Evolutionary conservation across 495 filamentous ascomycete species (phyloP).

Genomic region (Penicillium bovifimosum): DNA sequence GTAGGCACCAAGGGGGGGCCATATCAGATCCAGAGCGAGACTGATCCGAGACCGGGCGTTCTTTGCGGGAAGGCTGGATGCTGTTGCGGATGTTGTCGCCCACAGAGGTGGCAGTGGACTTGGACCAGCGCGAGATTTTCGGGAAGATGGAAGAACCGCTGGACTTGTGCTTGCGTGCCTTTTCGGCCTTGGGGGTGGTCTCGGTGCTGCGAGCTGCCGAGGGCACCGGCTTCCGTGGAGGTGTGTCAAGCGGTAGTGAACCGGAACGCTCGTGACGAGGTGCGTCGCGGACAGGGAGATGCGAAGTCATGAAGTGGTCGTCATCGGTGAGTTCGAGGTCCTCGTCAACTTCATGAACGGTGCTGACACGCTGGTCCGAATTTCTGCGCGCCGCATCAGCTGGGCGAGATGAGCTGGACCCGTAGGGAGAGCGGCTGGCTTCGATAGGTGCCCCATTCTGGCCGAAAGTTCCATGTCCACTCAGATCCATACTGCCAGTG

Average conservation of each 20-base stretch:
- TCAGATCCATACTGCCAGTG: conserved; percentile 32
- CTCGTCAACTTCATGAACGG: conserved; percentile 75
- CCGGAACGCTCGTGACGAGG: conserved; percentile 48
- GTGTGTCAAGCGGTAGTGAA: conserved; percentile 64
- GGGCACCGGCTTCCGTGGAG: conserved; percentile 58
- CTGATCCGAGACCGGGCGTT: conserved; percentile 49
- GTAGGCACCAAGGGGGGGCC: conserved; percentile 44
- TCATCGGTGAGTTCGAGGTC: conserved; percentile 50
- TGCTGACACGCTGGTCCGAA: conserved; percentile 77
- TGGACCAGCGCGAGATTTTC: conserved; percentile 95
- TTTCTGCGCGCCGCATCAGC: conserved; percentile 49
- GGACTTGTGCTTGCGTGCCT: conserved; percentile 85
- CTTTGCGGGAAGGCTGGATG: conserved; percentile 42
- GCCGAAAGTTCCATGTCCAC: conserved; percentile 80
- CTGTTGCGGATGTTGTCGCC: conserved; percentile 51
- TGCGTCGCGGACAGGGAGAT: conserved; percentile 31
- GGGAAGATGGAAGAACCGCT: conserved; percentile 84
- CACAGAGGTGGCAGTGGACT: conserved; percentile 83
- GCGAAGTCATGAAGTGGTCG: conserved; percentile 45
- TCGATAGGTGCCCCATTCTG: conserved; percentile 64
- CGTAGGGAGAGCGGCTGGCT: conserved; percentile 71
- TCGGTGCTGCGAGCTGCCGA: conserved; percentile 59
- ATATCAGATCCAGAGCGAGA: conserved; percentile 72
- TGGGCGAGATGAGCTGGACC: conserved; percentile 61
- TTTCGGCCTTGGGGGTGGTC: conserved; percentile 64